Percentiles rank a stretch among this genome's conserved stretches.
Conservation (phyloP, 1,284 basidiomycete species). For the Malassezia furfur region DNA sequence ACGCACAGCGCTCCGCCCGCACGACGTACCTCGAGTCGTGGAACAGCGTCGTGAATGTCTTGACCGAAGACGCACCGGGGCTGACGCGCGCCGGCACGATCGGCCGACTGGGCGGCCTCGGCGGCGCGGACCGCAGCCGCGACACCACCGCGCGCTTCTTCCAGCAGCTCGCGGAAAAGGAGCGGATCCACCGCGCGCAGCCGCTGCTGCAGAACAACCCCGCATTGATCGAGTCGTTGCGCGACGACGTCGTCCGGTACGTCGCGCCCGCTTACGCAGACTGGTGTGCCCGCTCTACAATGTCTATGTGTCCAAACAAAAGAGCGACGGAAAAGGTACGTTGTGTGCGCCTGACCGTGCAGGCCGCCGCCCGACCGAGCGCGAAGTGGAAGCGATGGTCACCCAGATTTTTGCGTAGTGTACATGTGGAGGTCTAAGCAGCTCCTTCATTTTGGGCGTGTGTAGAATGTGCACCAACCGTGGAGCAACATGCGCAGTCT, state of each 20-base stretch:
- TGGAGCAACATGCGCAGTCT: too few species aligned
- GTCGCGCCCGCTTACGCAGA: neutral
- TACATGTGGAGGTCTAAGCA: neutral
- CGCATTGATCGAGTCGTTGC: slow-evolving; percentile 1
- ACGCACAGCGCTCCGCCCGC: slow-evolving; percentile 11
- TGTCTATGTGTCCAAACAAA: slow-evolving; percentile 5
- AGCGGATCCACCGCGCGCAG: slow-evolving; percentile 9
- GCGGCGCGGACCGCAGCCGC: neutral
- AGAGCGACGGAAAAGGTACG: neutral
- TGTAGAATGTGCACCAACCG: neutral
- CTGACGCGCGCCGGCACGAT: neutral
- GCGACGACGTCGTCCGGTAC: slow-evolving; percentile 13
- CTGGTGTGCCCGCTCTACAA: slow-evolving; percentile 12
- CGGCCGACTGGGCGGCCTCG: neutral
- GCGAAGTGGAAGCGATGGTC: slow-evolving; percentile 4
- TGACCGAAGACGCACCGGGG: neutral
- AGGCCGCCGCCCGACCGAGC: neutral
- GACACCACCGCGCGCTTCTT: slow-evolving; percentile 3
- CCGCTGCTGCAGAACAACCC: neutral
- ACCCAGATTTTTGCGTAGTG: slow-evolving; percentile 1
- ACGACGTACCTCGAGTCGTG: slow-evolving; percentile 16
- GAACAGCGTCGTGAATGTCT: slow-evolving; percentile 7
- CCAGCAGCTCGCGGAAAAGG: slow-evolving; percentile 4
- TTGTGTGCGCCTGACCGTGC: neutral
- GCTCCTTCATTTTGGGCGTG: neutral